Evolutionary conservation across 306 rosid species (phyloP), one percentile per base, ranked within the genome.

Genomic region (Albizia julibrissin): DNA sequence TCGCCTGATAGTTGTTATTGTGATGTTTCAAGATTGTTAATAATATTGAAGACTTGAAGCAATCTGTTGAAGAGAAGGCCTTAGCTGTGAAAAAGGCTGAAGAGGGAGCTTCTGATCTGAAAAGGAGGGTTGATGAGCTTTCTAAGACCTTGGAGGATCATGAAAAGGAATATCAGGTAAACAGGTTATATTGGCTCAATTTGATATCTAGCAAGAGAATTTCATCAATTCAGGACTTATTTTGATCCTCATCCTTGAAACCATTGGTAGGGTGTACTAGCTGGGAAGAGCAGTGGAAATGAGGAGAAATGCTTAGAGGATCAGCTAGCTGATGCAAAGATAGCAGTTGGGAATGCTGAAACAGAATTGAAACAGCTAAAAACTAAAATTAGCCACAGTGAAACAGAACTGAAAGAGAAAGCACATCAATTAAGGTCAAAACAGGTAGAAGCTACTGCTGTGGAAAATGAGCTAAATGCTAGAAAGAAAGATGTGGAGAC

Each of bases 281-380:
- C 94, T 50, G 99, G 99, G 26, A 95, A 95, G 89, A 90, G 93
- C 85, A 89, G 89, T 79, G 99, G 97, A 84, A 84, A 91, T 77
- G 99, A 95, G 86, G 97, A 95, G 86, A 93, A 95, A 87, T 92
- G 98, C 85, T 84, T 95, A 59, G 94, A 93, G 90, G 98, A 92
- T 84, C 99, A 95, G 81, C 84, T 93, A 81, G 86, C 88, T 62
- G 98, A 95, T 91, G 99, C 99, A 39, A 95, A 93, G 85, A 78
- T 89, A 79, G 94, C 96, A 86, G 98, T 91, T 80, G 99, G 99
- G 68, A 88, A 86, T 86, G 90, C 96, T 75, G 98, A 92, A 86
- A 95, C 98, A 50, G 98, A 93, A 81, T 74, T 93, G 76, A 92
- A 93, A 79, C 98, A 92, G 83, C 84, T 95, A 80, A 87, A 91